A percentile compares a stretch with the other conserved stretches of the same genome.
Conservation (phyloP, 768 basidiomycete species). For the Suillus tomentosus region DNA sequence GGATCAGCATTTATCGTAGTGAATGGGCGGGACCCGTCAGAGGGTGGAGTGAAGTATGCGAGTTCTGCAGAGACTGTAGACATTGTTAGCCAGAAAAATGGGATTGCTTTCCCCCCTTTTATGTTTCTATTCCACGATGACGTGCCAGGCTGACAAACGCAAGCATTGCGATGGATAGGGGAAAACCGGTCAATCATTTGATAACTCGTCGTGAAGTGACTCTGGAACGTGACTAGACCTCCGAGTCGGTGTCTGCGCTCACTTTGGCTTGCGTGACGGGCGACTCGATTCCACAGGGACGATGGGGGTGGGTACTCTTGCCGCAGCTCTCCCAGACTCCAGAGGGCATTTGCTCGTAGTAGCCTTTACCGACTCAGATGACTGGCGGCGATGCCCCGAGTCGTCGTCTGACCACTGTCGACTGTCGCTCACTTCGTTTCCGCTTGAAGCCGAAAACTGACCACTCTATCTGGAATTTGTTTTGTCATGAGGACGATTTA, state of each 20-base stretch:
- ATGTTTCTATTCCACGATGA: neutral
- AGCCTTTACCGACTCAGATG: neutral
- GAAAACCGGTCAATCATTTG: neutral
- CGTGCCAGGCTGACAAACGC: neutral
- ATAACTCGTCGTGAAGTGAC: neutral
- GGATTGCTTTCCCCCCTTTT: neutral
- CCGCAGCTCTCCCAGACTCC: neutral
- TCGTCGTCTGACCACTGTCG: neutral
- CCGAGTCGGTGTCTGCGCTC: neutral
- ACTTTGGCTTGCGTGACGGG: neutral
- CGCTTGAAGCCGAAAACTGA: neutral
- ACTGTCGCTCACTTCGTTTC: neutral
- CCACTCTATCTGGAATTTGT: no score
- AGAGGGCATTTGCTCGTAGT: neutral
- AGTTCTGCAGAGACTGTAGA: slow-evolving; percentile 31
- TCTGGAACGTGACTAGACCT: neutral
- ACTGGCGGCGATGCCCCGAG: neutral
- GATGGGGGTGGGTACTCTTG: neutral
- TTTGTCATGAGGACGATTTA: no score
- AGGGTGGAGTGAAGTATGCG: slow-evolving; percentile 39
- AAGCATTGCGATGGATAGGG: neutral
- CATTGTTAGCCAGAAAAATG: neutral
- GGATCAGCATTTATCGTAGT: slow-evolving; percentile 37
- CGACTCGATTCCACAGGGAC: neutral
- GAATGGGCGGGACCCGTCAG: slow-evolving; percentile 44